Evolutionary conservation across 208 protist species (phyloP).

Genomic region (Leishmania mexicana): DNA sequence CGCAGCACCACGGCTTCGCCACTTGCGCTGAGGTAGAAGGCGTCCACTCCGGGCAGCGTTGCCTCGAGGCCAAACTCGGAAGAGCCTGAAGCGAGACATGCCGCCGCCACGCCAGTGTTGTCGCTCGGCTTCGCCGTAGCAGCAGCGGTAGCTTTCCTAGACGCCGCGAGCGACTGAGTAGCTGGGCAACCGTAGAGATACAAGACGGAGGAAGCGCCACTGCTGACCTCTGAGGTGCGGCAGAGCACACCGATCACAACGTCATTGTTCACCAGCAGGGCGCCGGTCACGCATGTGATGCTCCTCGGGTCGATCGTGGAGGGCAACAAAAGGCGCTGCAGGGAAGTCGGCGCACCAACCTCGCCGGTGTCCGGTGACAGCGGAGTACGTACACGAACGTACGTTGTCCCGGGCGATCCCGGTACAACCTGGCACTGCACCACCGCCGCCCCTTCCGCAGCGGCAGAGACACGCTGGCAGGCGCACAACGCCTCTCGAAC

Average conservation of each 20-base stretch:
- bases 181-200: slow-evolving; percentile 63
- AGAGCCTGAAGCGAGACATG: background rate
- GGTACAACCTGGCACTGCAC: slow-evolving; percentile 27
- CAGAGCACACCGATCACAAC: slow-evolving; percentile 47
- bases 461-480: slow-evolving; percentile 6
- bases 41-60: slow-evolving; percentile 42
- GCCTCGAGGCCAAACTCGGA: slow-evolving; percentile 52
- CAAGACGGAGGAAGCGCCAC: slow-evolving; percentile 17
- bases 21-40: slow-evolving; percentile 53
- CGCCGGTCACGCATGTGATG: slow-evolving; percentile 28
- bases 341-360: background rate
- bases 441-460: background rate
- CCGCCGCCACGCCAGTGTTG: background rate
- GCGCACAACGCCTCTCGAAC: slow-evolving; percentile 10
- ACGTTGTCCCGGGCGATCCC: background rate
- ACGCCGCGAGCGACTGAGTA: slow-evolving; percentile 31
- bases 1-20: slow-evolving; percentile 62
- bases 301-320: background rate
- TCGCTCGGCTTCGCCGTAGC: background rate
- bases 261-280: slow-evolving; percentile 55
- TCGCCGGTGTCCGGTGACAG: slow-evolving; percentile 9
- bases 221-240: background rate
- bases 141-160: background rate
- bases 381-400: slow-evolving; percentile 24
- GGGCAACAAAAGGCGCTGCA: slow-evolving; percentile 10